A percentile compares a stretch with the other conserved stretches of the same genome.
These are phyloP conservation scores for Fusarium pseudonygamai DNA, from an alignment of 2,329 filamentous ascomycete genomes.

Conservation along the genomic window DNA sequence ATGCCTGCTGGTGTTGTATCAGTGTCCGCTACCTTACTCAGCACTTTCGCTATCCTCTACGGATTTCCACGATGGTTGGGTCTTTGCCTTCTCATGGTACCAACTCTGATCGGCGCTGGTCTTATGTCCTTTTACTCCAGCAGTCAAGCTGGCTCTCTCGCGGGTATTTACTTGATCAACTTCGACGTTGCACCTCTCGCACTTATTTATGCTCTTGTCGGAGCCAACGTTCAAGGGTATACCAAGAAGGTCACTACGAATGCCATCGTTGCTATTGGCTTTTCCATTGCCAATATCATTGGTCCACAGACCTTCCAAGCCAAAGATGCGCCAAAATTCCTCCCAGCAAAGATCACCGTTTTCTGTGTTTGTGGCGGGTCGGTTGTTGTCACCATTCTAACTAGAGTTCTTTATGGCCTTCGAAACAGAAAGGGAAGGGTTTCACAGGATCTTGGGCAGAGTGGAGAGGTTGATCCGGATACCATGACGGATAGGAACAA, in stretches of 20 bases:
- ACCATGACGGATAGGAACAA: conserved; percentile 12
- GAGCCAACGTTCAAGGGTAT: conserved; percentile 6
- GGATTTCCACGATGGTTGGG: background rate
- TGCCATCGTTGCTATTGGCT: conserved; percentile 1
- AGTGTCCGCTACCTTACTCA: background rate
- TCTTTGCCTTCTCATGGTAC: conserved; percentile 9
- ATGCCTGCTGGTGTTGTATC: conserved; percentile 9
- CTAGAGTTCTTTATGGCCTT: background rate
- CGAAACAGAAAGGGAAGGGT: background rate
- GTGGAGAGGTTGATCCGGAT: background rate
- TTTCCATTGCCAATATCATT: conserved; percentile 13
- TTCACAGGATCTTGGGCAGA: background rate
- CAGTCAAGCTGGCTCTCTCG: background rate
- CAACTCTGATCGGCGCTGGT: background rate
- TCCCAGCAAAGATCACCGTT: conserved; percentile 2
- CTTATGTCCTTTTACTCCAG: conserved; percentile 10
- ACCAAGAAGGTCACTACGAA: conserved; percentile 11
- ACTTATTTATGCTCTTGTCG: background rate
- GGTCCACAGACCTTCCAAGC: background rate
- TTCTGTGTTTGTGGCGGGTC: conserved; percentile 2
- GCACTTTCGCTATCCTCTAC: conserved; percentile 1
- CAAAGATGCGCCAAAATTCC: background rate
- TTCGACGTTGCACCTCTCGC: conserved; percentile 6
- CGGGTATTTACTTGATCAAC: conserved; percentile 4
- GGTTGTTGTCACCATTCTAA: background rate